Base-by-base conservation (phyloP, 2,329 filamentous ascomycete species). In the Colletotrichum incanum region DNA sequence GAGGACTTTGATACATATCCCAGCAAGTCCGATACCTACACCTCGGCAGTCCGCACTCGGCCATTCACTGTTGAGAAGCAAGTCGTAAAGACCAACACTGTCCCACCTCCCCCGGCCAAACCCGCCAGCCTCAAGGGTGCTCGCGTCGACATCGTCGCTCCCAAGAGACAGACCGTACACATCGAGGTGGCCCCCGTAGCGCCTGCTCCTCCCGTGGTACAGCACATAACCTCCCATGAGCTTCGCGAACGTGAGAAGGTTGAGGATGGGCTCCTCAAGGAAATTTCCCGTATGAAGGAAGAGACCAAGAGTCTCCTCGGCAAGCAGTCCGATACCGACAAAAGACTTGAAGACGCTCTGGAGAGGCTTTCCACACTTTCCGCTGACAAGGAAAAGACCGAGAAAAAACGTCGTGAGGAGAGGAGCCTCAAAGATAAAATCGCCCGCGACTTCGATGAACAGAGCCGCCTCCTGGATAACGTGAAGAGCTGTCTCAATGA, bases 231-330 rank as follows among this genome's bases (percentile, higher is more conserved):
- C 26, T 56, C 62, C 16, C 37, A 62, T 2, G 71, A 73, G 31
- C 66, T 74, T 50, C 54, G 63, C 16, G 60, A 73, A 62, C 59
- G 69, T 54, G 69, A 69, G 18, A 67, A 61, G 23, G 61, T 70
- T 1, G 71, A 73, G 20, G 52, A 61, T 49, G 63, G 52, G n/a
- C 67, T 73, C 41, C 54, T 63, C 54, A 71, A 64, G 60, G 59
- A 74, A 49, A 71, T 74, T 50, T 50, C 62, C n/a, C 63, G 56
- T 39, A 73, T 74, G 71, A 71, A 60, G 11, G 72, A 69, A n/a
- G 61, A 72, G 56, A 52, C 72, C 34, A 72, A 56, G 23, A 49
- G 41, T 20, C 67, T 73, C 18, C 67, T 73, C 20, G 67, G 67
- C 41, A 59, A 64, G 43, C 73, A 73, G 28, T 66, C 56, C 49